Conservation (phyloP, 2,329 filamentous ascomycete species). For the Botrytis aclada region DNA sequence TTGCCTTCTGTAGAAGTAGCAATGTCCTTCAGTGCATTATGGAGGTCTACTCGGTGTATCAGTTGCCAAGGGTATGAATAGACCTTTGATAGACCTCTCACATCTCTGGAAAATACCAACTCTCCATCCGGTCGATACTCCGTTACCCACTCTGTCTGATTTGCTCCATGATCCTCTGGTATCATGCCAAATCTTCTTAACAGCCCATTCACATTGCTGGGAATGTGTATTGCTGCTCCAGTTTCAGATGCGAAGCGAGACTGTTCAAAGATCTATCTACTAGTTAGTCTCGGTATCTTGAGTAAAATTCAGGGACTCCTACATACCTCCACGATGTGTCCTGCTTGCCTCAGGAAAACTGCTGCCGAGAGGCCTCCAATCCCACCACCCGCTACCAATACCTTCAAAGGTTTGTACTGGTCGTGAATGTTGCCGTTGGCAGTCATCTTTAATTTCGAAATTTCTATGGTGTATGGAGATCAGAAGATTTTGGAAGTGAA, state of each 20-base stretch:
- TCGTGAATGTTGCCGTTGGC: background rate
- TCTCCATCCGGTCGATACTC: slow-evolving; percentile 20
- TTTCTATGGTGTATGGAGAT: background rate
- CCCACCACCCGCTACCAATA: slow-evolving; percentile 38
- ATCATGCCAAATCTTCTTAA: slow-evolving; percentile 46
- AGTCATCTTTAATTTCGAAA: background rate
- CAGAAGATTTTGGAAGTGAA: background rate
- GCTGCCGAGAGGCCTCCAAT: slow-evolving; percentile 54
- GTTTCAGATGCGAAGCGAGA: slow-evolving; percentile 54
- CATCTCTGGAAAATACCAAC: background rate
- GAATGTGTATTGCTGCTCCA: slow-evolving; percentile 61
- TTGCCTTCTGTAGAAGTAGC: slow-evolving; percentile 41
- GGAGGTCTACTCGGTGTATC: slow-evolving; percentile 52
- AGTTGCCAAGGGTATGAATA: slow-evolving; percentile 45
- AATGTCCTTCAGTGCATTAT: slow-evolving; percentile 49
- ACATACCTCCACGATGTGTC: slow-evolving; percentile 25
- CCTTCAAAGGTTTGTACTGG: slow-evolving; percentile 16
- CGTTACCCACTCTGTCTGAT: slow-evolving; percentile 7
- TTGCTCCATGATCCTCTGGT: slow-evolving; percentile 41
- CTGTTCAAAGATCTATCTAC: slow-evolving; percentile 51
- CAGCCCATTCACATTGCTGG: slow-evolving; percentile 59
- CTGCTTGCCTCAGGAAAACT: slow-evolving; percentile 40
- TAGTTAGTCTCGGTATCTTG: background rate
- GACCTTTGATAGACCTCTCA: background rate
- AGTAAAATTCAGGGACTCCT: too few species aligned